Evolutionary conservation across 192 early-diverging fungal genomes (phyloP).

Genomic region (Backusella luteola): DNA sequence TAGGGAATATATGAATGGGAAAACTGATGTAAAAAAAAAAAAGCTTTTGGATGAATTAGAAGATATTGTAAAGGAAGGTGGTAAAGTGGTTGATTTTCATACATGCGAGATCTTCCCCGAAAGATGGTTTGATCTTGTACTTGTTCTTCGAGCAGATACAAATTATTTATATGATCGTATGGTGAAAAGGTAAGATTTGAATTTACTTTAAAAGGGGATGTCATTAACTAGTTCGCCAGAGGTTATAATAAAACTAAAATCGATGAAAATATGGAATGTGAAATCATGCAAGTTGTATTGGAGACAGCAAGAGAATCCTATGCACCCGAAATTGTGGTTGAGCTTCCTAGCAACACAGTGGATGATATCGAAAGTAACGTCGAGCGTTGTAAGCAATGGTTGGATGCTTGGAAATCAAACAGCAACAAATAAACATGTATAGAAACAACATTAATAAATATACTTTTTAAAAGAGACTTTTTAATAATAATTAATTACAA

Average conservation of each 20-base stretch:
- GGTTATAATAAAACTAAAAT: constrained; percentile 84
- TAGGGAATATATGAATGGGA: neutral
- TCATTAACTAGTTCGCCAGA: constrained; percentile 32
- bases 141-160: constrained; percentile 85
- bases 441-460: neutral
- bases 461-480: neutral
- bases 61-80: constrained; percentile 72
- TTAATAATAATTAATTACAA: neutral
- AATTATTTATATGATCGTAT: constrained; percentile 78
- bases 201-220: neutral
- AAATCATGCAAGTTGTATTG: constrained; percentile 95
- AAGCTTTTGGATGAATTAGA: constrained; percentile 93
- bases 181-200: constrained; percentile 56
- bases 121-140: constrained; percentile 95
- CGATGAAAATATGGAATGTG: constrained; percentile 91
- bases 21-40: neutral
- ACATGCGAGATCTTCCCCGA: constrained; percentile 96
- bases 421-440: constrained; percentile 11
- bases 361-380: constrained; percentile 94
- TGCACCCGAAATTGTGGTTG: constrained; percentile 73
- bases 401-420: constrained; percentile 58
- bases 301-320: constrained; percentile 90
- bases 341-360: constrained; percentile 75
- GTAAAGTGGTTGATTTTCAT: constrained; percentile 92
- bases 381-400: constrained; percentile 69